A percentile compares a stretch with the other conserved stretches of the same genome.
These are phyloP conservation scores for Saccharum spontaneum DNA, from an alignment of 176 grass and related monocot genomes.

Conservation along the genomic window DNA sequence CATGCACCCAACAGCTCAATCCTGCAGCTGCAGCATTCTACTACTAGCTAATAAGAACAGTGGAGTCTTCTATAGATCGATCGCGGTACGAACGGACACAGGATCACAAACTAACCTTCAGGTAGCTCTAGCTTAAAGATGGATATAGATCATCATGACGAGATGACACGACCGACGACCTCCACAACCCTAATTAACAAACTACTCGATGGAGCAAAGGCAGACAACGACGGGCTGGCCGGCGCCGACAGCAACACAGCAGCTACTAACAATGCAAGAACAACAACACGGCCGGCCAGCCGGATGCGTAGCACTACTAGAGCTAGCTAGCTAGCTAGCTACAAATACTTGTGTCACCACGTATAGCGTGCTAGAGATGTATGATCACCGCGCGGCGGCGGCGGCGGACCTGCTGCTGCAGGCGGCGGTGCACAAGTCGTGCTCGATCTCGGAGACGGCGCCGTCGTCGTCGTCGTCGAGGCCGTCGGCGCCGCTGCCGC, in stretches of 20 bases:
- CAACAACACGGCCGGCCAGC: background rate
- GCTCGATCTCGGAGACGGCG: conserved; percentile 75
- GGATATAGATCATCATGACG: background rate
- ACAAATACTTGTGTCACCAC: no score
- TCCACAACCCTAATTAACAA: conserved; percentile 23
- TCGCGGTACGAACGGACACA: background rate
- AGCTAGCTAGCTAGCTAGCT: conserved; percentile 1
- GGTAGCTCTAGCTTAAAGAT: background rate
- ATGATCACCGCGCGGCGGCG: conserved; percentile 25
- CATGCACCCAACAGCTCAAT: background rate
- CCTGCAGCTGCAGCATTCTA: background rate
- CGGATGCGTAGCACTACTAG: background rate
- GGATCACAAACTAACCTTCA: background rate
- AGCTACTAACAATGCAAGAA: conserved; percentile 1
- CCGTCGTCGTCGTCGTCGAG: conserved; percentile 80
- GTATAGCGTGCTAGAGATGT: background rate
- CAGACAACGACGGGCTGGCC: background rate
- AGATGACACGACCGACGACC: no score
- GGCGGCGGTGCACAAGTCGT: conserved; percentile 38
- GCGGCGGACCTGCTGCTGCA: background rate
- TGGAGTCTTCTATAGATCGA: background rate
- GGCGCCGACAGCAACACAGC: background rate
- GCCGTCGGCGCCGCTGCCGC: conserved; percentile 35
- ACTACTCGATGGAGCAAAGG: conserved; percentile 3
- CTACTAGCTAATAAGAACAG: background rate